phyloP scores from a whole-genome alignment of 2,329 filamentous ascomycete species.

The Penicillium sp. region DNA sequence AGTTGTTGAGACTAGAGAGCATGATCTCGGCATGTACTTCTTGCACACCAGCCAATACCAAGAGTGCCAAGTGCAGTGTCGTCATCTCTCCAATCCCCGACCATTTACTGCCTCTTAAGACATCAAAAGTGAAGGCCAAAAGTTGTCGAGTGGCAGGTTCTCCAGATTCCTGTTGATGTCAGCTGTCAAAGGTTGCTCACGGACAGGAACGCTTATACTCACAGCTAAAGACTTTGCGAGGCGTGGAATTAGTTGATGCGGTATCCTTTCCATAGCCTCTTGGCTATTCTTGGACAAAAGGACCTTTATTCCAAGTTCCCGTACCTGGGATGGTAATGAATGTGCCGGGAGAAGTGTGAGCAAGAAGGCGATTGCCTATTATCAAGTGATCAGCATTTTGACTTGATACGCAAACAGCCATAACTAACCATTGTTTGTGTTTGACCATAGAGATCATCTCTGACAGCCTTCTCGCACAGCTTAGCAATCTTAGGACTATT shows the following conservation, averaged over 20 bases:
- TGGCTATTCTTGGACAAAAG: slow-evolving; percentile 28
- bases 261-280: slow-evolving; percentile 21
- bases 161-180: slow-evolving; percentile 18
- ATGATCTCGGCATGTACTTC: slow-evolving; percentile 10
- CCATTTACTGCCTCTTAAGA: slow-evolving; percentile 14
- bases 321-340: slow-evolving; percentile 28
- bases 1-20: slow-evolving; percentile 10
- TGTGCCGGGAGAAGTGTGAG: slow-evolving; percentile 26
- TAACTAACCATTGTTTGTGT: slow-evolving; percentile 37
- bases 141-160: slow-evolving; percentile 22
- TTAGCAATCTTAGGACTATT: slow-evolving; percentile 38
- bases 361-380: slow-evolving; percentile 35
- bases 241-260: slow-evolving; percentile 23
- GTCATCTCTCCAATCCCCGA: slow-evolving; percentile 7
- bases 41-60: slow-evolving; percentile 27
- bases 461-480: slow-evolving; percentile 38
- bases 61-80: slow-evolving; percentile 23
- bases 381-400: background rate
- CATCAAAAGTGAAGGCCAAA: slow-evolving; percentile 24
- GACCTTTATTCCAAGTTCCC: slow-evolving; percentile 22
- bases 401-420: no score
- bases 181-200: background rate
- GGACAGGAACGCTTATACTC: slow-evolving; percentile 30
- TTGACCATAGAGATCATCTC: slow-evolving; percentile 27
- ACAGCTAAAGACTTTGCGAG: slow-evolving; percentile 42